Evolutionary conservation across 495 filamentous ascomycete genomes (phyloP).

Genomic region (Cairneyella variabilis): DNA sequence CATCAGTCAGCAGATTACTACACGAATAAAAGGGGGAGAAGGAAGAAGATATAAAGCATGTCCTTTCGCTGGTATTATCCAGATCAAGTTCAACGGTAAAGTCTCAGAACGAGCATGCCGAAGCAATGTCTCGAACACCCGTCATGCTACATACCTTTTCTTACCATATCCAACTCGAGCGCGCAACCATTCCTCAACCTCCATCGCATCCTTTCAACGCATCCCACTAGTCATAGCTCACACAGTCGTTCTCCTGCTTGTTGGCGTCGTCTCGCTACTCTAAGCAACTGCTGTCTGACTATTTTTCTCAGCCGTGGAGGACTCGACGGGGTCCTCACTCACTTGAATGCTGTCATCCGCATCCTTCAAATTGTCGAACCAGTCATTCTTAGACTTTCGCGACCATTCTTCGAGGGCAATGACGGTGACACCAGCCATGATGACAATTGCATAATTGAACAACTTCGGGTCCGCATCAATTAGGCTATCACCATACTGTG

Average conservation of each 20-base stretch:
- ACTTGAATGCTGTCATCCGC: constrained; percentile 1
- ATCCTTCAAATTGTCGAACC: constrained; percentile 33
- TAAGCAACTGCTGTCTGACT: too few species aligned
- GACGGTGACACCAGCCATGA: constrained; percentile 35
- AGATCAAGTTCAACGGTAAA: constrained; percentile 20
- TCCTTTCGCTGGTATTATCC: constrained; percentile 21
- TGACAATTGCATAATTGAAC: constrained; percentile 37
- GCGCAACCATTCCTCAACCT: neutral
- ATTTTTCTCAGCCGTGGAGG: too few species aligned
- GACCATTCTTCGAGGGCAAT: constrained; percentile 33
- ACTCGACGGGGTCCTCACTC: neutral
- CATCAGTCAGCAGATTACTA: too few species aligned
- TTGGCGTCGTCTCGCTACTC: too few species aligned
- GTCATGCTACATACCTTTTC: constrained; percentile 28
- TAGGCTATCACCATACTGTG: constrained; percentile 28
- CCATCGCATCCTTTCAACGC: neutral
- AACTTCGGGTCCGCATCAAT: constrained; percentile 29
- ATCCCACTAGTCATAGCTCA: too few species aligned
- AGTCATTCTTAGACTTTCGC: constrained; percentile 32
- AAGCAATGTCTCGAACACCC: constrained; percentile 37
- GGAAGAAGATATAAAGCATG: too few species aligned
- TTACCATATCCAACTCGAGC: neutral
- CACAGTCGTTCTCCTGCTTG: too few species aligned
- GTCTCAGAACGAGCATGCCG: constrained; percentile 24
- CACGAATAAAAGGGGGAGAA: too few species aligned